phyloP scores from a whole-genome alignment of 2,329 filamentous ascomycete genomes.

The Beauveria sp. region DNA sequence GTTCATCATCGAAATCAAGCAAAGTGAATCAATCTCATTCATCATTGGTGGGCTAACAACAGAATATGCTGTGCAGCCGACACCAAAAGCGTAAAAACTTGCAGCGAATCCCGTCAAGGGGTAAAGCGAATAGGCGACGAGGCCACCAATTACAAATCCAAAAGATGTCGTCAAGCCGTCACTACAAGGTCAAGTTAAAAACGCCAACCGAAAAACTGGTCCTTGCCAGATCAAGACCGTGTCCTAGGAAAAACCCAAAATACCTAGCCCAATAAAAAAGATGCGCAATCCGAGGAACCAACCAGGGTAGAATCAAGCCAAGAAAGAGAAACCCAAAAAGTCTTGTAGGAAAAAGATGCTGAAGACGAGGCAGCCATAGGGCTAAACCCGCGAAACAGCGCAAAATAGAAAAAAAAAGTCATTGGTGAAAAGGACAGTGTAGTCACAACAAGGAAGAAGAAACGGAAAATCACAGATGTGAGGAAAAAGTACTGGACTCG shows the following conservation, averaged over 20 bases:
- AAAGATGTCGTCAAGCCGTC: neutral
- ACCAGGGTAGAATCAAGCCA: neutral
- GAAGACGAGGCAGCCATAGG: neutral
- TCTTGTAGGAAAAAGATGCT: neutral
- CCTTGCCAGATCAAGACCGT: neutral
- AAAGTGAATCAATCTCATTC: neutral
- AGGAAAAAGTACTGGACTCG: neutral
- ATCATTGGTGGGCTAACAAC: neutral
- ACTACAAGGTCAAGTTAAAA: neutral
- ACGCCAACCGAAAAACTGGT: neutral
- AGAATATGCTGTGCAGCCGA: neutral
- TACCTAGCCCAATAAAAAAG: neutral
- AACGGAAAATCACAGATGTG: neutral
- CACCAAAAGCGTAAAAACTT: neutral
- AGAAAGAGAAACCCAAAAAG: constrained; percentile 11
- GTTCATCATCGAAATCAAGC: neutral
- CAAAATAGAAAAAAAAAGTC: neutral
- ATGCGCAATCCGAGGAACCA: no score
- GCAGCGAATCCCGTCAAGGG: neutral
- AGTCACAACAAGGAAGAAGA: neutral
- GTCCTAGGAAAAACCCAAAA: constrained; percentile 1
- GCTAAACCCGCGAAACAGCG: no score
- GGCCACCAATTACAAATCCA: neutral
- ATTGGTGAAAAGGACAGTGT: constrained; percentile 8
- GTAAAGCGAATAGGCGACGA: neutral